phyloP scores from a whole-genome alignment of 108 stramenopile genomes.

The Mediolabrus comicus region DNA sequence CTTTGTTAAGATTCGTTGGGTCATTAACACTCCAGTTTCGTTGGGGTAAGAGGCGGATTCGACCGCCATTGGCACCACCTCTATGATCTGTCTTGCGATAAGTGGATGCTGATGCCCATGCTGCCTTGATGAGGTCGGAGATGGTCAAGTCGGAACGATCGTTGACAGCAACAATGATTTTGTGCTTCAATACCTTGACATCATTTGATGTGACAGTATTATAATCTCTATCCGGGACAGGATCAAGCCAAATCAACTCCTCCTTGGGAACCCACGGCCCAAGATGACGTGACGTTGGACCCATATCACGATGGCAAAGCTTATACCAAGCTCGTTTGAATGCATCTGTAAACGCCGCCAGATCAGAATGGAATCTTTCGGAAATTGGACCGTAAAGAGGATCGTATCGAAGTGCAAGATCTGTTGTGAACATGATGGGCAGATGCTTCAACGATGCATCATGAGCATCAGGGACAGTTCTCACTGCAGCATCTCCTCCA shows the following conservation, averaged over 20 bases:
- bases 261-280: conserved; percentile 63
- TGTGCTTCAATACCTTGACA: conserved; percentile 38
- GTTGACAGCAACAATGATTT: conserved; percentile 39
- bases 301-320: conserved; percentile 73
- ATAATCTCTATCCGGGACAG: conserved; percentile 45
- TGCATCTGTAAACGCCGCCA: conserved; percentile 47
- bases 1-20: conserved; percentile 48
- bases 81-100: conserved; percentile 72
- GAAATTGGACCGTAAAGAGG: conserved; percentile 64
- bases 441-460: conserved; percentile 40
- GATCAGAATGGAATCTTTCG: conserved; percentile 52
- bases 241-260: conserved; percentile 70
- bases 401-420: conserved; percentile 66
- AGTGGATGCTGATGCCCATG: conserved; percentile 76
- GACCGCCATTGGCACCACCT: conserved; percentile 76
- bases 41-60: conserved; percentile 65
- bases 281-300: conserved; percentile 63
- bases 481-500: conserved; percentile 34
- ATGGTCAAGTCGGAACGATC: conserved; percentile 40
- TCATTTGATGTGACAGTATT: conserved; percentile 33
- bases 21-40: conserved; percentile 70
- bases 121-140: conserved; percentile 56
- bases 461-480: conserved; percentile 69
- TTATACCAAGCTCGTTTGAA: conserved; percentile 84
- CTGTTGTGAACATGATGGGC: conserved; percentile 77